Evolutionary conservation across 225 moss, liverwort and hornwort genomes (phyloP), one percentile per base, ranked within the genome.

Genomic region (Marchantia paleacea): DNA sequence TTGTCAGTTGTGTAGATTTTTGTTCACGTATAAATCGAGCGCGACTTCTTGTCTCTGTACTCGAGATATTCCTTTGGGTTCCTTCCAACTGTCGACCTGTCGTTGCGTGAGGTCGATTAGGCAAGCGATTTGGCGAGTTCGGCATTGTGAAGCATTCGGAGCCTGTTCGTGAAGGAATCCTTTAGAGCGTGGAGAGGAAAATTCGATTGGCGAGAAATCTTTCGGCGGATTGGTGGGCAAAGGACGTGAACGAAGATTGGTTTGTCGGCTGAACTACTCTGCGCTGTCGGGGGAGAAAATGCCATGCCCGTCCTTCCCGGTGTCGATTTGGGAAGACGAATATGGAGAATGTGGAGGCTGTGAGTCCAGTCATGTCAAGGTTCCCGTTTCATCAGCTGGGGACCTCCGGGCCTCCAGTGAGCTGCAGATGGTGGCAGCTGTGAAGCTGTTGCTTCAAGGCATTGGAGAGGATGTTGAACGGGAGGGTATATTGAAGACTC

Each of bases 391-490:
- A 2, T 55, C 70, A 7, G 9, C 55, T 55, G 53, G 54, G 54
- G 49, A 63, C 53, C 57, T 72, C 82, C 73, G 24, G 26, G 18
- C 65, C 30, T 74, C 75, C 7, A 65, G 81, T 70, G 72, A 69
- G 28, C 64, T 48, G 66, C 80, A 89, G 81, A 89, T 86, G 86
- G 78, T 81, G 78, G 81, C 77, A 29, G 93, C 97, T 4, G 97
- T 97, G 72, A 93, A 93, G 80, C 85, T 91, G 48, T 54, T 97
- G 65, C 88, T 97, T 31, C 81, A 85, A 48, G 89, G 92, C n/a
- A 84, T 97, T 47, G 97, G 97, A 30, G 94, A 97, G 74, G 94
- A 97, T 69, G 91, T 88, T 24, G 84, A 81, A 19, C 97, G 97
- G 16, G 97, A 97, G 26, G 97, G 97, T 8, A 87, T 94, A 6